Evolutionary conservation across 2,329 filamentous ascomycete genomes (phyloP).

Genomic region (Trematosphaeria pertusa): DNA sequence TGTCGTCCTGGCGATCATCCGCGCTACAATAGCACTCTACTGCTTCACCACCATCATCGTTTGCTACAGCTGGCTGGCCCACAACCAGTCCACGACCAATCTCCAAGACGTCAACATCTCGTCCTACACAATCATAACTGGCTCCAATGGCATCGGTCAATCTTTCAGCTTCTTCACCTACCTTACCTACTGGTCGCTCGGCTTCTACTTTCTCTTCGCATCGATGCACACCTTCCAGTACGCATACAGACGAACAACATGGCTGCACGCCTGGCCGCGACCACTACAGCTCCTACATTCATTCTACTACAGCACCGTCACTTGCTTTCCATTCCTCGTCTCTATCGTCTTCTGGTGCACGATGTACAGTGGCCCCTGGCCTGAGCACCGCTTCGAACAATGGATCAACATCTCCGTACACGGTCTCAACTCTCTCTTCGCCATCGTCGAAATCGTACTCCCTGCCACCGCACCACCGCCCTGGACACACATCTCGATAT

Average conservation of each 20-base stretch:
- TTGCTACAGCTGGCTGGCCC: constrained; percentile 65
- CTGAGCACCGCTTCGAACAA: constrained; percentile 35
- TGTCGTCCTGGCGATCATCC: constrained; percentile 63
- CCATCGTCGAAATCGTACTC: constrained; percentile 74
- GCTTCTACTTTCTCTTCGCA: constrained; percentile 75
- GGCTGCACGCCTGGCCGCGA: constrained; percentile 44
- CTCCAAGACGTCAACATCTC: constrained; percentile 35
- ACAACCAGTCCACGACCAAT: constrained; percentile 22
- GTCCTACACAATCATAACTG: constrained; percentile 64
- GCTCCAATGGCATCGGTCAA: constrained; percentile 63
- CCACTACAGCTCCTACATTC: constrained; percentile 42
- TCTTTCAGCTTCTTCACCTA: constrained; percentile 82
- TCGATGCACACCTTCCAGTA: constrained; percentile 73
- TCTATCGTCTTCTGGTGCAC: constrained; percentile 50
- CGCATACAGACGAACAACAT: constrained; percentile 35
- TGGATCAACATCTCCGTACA: constrained; percentile 74
- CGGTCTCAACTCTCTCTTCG: constrained; percentile 74
- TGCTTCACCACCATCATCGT: constrained; percentile 72
- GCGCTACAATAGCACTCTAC: constrained; percentile 64
- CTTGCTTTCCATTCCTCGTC: constrained; percentile 48
- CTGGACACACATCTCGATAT: constrained; percentile 68
- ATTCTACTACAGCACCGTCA: constrained; percentile 47
- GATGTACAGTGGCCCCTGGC: constrained; percentile 53
- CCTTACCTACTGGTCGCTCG: constrained; percentile 79
- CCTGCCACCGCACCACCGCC: constrained; percentile 67